Evolutionary conservation across 2,329 filamentous ascomycete species (phyloP), one percentile per base, ranked within the genome.

Genomic region (Exutisphaerella laricina): DNA sequence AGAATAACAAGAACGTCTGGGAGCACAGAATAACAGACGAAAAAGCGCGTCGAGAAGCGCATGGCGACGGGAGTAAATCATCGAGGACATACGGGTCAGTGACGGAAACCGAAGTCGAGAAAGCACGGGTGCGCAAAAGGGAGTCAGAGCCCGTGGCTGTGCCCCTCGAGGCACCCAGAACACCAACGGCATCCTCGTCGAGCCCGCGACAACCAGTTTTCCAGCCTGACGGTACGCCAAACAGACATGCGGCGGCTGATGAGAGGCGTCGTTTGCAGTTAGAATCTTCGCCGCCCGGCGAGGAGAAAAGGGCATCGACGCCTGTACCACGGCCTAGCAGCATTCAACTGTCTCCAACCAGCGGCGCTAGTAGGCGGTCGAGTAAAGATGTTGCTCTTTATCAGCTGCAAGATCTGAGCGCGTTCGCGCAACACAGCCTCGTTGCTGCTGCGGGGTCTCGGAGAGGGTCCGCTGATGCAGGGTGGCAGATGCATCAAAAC

Each of bases 1-100:
- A 85, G 38, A 70, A 70, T 45, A 97, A 97, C 65, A 85, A 84
- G 63, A 66, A 68, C 2, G 72, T 82, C 4, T 97, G 94, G 75
- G 78, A 86, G 54, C 68, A 69, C 35, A 80, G 76, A 50, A 78
- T 90, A 30, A 71, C 76, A 26, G 71, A 80, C 37, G 82, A 84
- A 53, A 78, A 80, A 59, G 69, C 72, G 70, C 55, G 69, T 46
- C 50, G 66, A 54, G 49, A 59, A 30, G 48, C 53, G 4, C 42
- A 41, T 17, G 51, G 56, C n/a, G 46, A 51, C 14, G 48, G 45
- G 12, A 50, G 44, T 17, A 37, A 41, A 17, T 48, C 55, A 13
- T 53, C 55, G 12, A 45, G 56, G 14, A 62, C 58, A 5, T 56
- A 56, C 37, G 53, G 50, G 17, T 60, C 59, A 3, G 58, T 62